Conservation (phyloP, 805 yeast genomes). For the Yarrowia sp. region DNA sequence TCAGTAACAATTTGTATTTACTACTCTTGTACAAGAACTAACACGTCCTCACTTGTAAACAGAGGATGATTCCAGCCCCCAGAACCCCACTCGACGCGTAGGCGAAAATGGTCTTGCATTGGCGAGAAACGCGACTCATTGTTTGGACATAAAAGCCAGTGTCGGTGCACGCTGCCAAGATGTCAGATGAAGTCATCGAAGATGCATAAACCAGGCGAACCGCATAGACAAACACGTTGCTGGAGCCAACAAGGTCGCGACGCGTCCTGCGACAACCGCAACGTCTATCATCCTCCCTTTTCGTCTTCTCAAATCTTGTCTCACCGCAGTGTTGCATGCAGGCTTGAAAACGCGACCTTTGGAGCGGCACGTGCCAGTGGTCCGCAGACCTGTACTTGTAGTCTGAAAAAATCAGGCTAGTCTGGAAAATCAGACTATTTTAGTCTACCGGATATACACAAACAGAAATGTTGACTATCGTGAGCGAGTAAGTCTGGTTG, state of each 20-base stretch:
- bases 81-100: not conserved
- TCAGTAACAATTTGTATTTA: too few relatives aligned
- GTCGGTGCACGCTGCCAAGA: not conserved
- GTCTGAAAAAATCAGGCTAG: not conserved
- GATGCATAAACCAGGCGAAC: not conserved
- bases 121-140: not conserved
- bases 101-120: not conserved
- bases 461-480: too few relatives aligned
- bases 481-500: too few relatives aligned
- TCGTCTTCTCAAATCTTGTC: too few relatives aligned
- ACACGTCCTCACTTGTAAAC: too few relatives aligned
- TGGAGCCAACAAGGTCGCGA: not conserved
- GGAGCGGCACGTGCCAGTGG: not conserved
- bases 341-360: not conserved
- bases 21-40: too few relatives aligned
- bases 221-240: not conserved
- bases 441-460: not conserved
- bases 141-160: too few relatives aligned
- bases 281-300: not conserved
- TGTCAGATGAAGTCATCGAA: conserved; percentile 14
- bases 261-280: conserved; percentile 5
- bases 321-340: too few relatives aligned
- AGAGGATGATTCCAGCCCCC: too few relatives aligned
- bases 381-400: not conserved
- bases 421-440: not conserved